Evolutionary conservation across 176 grass and related monocot species (phyloP).

Genomic region (Lolium perenne): DNA sequence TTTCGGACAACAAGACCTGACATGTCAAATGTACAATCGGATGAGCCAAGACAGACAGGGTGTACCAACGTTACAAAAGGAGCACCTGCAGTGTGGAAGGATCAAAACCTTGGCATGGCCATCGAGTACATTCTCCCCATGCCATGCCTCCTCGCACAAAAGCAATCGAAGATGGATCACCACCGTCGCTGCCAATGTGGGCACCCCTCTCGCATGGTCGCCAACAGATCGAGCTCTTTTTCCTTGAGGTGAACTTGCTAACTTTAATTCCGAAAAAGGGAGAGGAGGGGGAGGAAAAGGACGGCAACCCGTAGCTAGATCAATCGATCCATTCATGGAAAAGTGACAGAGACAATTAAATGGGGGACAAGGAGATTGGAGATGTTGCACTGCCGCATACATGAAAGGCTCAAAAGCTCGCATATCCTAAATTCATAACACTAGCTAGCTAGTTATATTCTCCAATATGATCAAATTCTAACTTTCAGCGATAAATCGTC

Average conservation of each 20-base stretch:
- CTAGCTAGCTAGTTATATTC: slow-evolving; percentile 3
- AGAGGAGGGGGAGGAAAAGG: neutral
- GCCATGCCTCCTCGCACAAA: slow-evolving; percentile 44
- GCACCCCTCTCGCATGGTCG: neutral
- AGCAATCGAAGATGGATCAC: slow-evolving; percentile 41
- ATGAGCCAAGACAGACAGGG: neutral
- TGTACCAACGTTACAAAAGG: slow-evolving; percentile 43
- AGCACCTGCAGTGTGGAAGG: slow-evolving; percentile 14
- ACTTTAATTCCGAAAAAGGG: slow-evolving; percentile 3
- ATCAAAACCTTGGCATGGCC: slow-evolving; percentile 37
- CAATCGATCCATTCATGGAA: neutral
- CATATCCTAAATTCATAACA: neutral
- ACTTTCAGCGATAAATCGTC: neutral
- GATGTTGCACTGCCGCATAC: slow-evolving; percentile 32
- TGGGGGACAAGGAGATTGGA: slow-evolving; percentile 25
- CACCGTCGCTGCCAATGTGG: neutral
- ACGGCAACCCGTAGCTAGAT: slow-evolving; percentile 7
- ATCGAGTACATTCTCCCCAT: slow-evolving; percentile 40
- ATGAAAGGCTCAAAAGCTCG: slow-evolving; percentile 27
- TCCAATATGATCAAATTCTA: neutral
- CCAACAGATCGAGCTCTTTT: neutral
- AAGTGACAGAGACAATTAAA: slow-evolving; percentile 28
- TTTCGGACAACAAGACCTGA: neutral
- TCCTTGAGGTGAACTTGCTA: slow-evolving; percentile 11
- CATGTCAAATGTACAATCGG: neutral